Evolutionary conservation across 1,284 basidiomycete species (phyloP).

Genomic region (Sporisorium scitamineum): DNA sequence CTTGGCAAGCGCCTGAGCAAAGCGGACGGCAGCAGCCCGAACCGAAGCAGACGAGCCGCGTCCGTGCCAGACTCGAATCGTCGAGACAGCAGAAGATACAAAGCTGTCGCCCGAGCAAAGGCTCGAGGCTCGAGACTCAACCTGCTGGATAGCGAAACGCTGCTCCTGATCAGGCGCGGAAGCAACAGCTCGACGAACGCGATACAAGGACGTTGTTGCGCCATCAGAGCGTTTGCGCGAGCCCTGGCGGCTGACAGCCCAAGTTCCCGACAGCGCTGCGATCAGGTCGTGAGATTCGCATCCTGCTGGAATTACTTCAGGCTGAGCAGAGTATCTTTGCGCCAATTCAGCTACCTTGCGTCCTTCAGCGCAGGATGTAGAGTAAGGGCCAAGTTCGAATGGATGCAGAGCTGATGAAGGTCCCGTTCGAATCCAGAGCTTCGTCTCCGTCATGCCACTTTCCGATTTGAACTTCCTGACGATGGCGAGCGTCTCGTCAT

Average conservation of each 20-base stretch:
- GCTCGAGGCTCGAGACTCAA: slow-evolving; percentile 51
- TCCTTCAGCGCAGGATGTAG: slow-evolving; percentile 45
- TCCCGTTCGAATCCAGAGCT: slow-evolving; percentile 44
- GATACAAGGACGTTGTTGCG: slow-evolving; percentile 45
- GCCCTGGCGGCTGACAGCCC: slow-evolving; percentile 48
- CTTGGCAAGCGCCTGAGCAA: slow-evolving; percentile 46
- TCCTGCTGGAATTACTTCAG: slow-evolving; percentile 42
- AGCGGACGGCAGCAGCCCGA: slow-evolving; percentile 49
- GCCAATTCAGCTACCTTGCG: slow-evolving; percentile 55
- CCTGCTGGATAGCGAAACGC: slow-evolving; percentile 54
- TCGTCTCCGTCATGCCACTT: slow-evolving; percentile 24
- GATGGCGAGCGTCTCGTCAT: slow-evolving; percentile 51
- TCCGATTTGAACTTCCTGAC: slow-evolving; percentile 39
- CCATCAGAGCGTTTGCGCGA: slow-evolving; percentile 50
- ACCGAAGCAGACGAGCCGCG: slow-evolving; percentile 41
- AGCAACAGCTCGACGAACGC: slow-evolving; percentile 37
- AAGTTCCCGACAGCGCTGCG: slow-evolving; percentile 31
- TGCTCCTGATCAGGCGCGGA: slow-evolving; percentile 11
- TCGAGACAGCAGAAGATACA: slow-evolving; percentile 45
- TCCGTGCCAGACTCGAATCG: slow-evolving; percentile 63
- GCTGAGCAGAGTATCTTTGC: slow-evolving; percentile 43
- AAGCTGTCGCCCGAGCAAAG: slow-evolving; percentile 60
- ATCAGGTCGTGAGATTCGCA: slow-evolving; percentile 49
- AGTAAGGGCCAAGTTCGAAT: slow-evolving; percentile 36
- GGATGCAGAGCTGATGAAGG: slow-evolving; percentile 38